Conservation (phyloP, 805 yeast species). For the Candida gorgasii region DNA sequence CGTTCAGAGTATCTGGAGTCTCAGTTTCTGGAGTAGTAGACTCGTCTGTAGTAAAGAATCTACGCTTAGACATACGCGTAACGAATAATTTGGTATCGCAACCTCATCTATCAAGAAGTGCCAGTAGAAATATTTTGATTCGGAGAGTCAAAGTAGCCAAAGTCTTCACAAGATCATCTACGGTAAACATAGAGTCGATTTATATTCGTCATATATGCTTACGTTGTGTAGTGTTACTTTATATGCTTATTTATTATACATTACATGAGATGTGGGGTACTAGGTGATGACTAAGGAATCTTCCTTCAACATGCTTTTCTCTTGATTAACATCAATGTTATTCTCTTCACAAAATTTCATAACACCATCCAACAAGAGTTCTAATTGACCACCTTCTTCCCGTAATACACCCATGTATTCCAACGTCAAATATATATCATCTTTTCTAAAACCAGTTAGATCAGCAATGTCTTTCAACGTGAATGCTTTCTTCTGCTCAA, state of each 20-base stretch:
- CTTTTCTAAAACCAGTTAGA: constrained; percentile 63
- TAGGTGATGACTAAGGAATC: constrained; percentile 27
- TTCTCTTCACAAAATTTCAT: constrained; percentile 30
- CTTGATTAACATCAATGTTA: constrained; percentile 24
- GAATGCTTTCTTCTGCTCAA: constrained; percentile 19
- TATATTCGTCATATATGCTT: too few species aligned
- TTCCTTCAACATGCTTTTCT: constrained; percentile 29
- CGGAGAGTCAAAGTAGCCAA: too few species aligned
- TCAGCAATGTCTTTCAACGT: constrained; percentile 52
- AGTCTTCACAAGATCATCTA: too few species aligned
- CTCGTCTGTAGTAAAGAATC: not conserved
- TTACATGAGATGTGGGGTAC: too few species aligned
- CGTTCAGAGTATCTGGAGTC: not conserved
- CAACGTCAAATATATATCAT: constrained; percentile 60
- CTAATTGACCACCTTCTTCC: constrained; percentile 2
- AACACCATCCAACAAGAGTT: constrained; percentile 19
- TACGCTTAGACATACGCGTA: not conserved
- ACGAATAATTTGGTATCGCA: too few species aligned
- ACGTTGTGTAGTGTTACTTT: too few species aligned
- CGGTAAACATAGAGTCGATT: too few species aligned
- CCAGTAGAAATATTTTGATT: not conserved
- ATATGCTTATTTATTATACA: too few species aligned
- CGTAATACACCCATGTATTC: constrained; percentile 48
- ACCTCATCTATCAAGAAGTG: not conserved
- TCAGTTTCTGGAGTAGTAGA: not conserved